Base-by-base conservation (phyloP, 176 grass and related monocot genomes). In the Tillandsia leiboldiana region DNA sequence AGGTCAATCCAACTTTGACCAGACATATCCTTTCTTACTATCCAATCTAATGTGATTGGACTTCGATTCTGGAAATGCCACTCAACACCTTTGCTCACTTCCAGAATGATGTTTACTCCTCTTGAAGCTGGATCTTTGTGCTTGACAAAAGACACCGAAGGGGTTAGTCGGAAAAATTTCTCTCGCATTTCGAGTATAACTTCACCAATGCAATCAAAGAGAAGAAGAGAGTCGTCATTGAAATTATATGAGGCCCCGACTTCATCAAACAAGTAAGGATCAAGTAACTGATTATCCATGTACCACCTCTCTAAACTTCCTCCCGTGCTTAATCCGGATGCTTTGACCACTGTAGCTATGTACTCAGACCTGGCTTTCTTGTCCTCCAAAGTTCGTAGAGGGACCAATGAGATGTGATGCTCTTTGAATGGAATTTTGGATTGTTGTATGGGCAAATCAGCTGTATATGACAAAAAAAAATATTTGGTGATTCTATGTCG, bases 261-360 rank as follows among this genome's bases (percentile, higher is more conserved):
- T 86, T 99, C 84, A 80, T 91, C 84, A 77, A 92, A 78, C 29
- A 93, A 86, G 70, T 79, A 93, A 50, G 73, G 78, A n/a, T 93
- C 80, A 33, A 99, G 74, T 58, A 82, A 71, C 42, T 72, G 58
- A 50, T 76, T 77, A 18, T 76, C 54, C 66, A 76, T 73, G 69
- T 79, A 81, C 89, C 86, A 93, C 54, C 71, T 81, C 68, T 85
- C 79, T 58, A 65, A 86, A 69, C 63, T 67, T 28, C 69, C 73
- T 49, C 50, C 72, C 5, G 53, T 70, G 74, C 73, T 56, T 49
- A 88, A 68, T 65, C 81, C 75, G 22, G 94, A 99, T 18, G 78
- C 77, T 74, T 88, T 53, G 26, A 99, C 67, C 63, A 86, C 79
- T 0, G 73, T 57, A 65, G 79, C 81, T 10, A 93, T 72, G 73